Conservation (phyloP, 2,329 filamentous ascomycete genomes). For the Ceratocystiopsis sp. region DNA sequence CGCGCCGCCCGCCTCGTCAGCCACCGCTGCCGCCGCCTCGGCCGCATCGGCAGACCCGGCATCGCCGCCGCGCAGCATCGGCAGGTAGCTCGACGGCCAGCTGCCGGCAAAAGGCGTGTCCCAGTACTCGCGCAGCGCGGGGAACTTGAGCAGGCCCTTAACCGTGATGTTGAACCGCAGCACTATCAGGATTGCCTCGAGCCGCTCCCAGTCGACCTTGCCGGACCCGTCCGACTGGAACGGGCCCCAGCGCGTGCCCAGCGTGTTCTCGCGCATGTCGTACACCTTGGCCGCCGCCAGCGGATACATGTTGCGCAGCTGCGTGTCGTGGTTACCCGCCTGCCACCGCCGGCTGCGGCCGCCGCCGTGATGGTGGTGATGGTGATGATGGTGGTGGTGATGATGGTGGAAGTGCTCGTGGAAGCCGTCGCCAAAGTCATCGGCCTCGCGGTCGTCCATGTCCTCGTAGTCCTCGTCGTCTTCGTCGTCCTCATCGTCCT, state of each 20-base stretch:
- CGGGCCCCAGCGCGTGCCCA: slow-evolving; percentile 49
- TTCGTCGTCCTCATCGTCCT: too few species aligned
- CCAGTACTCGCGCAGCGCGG: slow-evolving; percentile 36
- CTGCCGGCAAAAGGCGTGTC: slow-evolving; percentile 36
- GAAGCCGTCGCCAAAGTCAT: slow-evolving; percentile 16
- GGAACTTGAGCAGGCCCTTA: slow-evolving; percentile 26
- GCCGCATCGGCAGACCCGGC: not conserved
- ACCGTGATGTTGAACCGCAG: slow-evolving; percentile 43
- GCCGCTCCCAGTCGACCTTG: slow-evolving; percentile 61
- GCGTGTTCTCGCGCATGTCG: slow-evolving; percentile 52
- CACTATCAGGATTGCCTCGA: slow-evolving; percentile 54
- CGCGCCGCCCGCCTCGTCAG: not conserved
- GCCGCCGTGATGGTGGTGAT: too few species aligned
- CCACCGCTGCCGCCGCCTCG: too few species aligned
- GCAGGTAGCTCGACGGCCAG: slow-evolving; percentile 31
- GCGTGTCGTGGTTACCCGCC: too few species aligned
- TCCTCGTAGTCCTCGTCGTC: too few species aligned
- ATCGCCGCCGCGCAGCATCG: slow-evolving; percentile 11
- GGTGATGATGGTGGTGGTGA: too few species aligned
- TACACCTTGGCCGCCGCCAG: slow-evolving; percentile 56
- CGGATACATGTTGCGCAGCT: slow-evolving; percentile 23
- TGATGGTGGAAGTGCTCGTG: too few species aligned
- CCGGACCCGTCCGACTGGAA: slow-evolving; percentile 46
- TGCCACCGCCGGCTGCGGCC: too few species aligned
- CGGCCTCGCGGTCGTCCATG: slow-evolving; percentile 8